These are phyloP conservation scores for Alternaria sp. DNA, from an alignment of 2,329 filamentous ascomycete genomes.

Conservation along the genomic window DNA sequence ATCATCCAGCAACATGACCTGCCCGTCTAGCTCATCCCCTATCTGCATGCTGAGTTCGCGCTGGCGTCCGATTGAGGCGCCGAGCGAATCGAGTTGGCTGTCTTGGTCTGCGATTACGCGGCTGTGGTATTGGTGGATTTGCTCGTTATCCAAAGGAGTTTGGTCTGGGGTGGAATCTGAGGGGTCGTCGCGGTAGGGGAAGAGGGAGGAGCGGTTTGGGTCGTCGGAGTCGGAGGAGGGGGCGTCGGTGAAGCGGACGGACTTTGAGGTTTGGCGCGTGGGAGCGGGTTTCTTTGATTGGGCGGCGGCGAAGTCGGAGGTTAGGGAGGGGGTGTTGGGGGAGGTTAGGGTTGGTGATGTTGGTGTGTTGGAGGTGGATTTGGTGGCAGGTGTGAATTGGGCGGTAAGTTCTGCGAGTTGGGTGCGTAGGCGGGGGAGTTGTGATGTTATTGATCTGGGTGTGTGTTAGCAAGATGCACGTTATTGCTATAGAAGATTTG, in stretches of 20 bases:
- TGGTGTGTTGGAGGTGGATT: conserved; percentile 40
- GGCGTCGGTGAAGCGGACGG: conserved; percentile 82
- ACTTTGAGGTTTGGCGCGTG: conserved; percentile 61
- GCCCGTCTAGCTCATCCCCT: conserved; percentile 90
- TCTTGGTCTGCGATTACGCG: conserved; percentile 88
- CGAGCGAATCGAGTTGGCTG: conserved; percentile 76
- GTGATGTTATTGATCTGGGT: conserved; percentile 53
- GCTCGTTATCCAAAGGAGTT: conserved; percentile 72
- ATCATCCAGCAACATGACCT: conserved; percentile 88
- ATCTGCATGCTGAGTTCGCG: conserved; percentile 94
- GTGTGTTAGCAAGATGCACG: no score
- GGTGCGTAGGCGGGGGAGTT: conserved; percentile 70
- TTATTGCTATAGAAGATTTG: no score
- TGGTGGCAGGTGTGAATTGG: conserved; percentile 71
- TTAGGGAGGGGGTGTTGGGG: conserved; percentile 52
- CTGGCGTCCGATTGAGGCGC: conserved; percentile 86
- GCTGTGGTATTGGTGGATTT: conserved; percentile 85
- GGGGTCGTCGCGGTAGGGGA: conserved; percentile 77
- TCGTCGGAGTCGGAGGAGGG: conserved; percentile 51
- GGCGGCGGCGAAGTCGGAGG: conserved; percentile 46
- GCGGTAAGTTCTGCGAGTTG: conserved; percentile 77
- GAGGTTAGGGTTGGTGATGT: conserved; percentile 49
- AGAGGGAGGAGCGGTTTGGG: conserved; percentile 61
- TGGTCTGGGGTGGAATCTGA: conserved; percentile 57
- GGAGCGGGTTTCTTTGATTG: conserved; percentile 36